Base-by-base conservation (phyloP, 768 basidiomycete species). In the Auriculariales sp. region DNA sequence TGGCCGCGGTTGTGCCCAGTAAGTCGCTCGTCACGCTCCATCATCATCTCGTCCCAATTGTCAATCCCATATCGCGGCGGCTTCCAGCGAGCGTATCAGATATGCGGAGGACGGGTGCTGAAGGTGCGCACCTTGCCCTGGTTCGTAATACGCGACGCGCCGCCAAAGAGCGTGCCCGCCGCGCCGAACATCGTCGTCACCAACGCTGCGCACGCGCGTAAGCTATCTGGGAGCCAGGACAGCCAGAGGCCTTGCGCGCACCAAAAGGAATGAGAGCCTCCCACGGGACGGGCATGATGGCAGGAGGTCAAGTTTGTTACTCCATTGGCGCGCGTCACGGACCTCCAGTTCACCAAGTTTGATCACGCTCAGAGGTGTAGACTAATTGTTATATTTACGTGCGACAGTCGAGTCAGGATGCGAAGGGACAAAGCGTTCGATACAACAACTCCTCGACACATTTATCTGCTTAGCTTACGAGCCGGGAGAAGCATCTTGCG, bases 191-290 rank as follows among this genome's bases (percentile, higher is more conserved):
- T 83, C 49, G 72, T 72, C 51, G 88, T 88, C 53, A 94, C 59
- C 51, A 94, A 78, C 67, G 79, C 89, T 93, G 52, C 29, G 45
- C 12, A 28, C 34, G 14, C 49, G 36, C 52, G 14, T n/a, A 28
- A 44, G 30, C 11, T 14, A 6, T 30, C 29, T 27, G 47, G 28
- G 22, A 44, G 24, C 28, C 53, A 55, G 52, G 45, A 57, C 54
- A 30, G 52, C 48, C 24, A 57, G 15, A 25, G n/a, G n/a, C 17
- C 22, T 3, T 39, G 46, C 47, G 46, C 54, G 52, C 53, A 92
- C 93, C 93, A 61, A 93, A 92, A 44, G 93, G 93, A 71, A 98
- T 87, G 58, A 97, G 76, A 47, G 93, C 91, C 71, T 98, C 92
- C 83, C 87, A 97, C 57, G 92, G 93, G 58, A 95, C 83, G 50